Evolutionary conservation across 2,329 filamentous ascomycete species (phyloP).

Genomic region (Trichoderma afroharzianum): DNA sequence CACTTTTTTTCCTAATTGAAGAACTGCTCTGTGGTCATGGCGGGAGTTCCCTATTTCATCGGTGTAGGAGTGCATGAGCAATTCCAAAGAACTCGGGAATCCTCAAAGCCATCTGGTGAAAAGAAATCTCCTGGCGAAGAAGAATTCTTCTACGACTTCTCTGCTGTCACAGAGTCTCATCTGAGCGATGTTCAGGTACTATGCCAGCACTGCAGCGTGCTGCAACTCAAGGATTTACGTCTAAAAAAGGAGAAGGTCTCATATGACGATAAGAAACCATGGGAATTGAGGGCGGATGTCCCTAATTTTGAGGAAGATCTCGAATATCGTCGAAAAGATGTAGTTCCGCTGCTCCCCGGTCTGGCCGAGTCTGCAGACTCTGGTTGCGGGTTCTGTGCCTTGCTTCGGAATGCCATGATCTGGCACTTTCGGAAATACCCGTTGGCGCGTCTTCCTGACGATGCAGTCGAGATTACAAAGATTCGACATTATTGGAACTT

Average conservation of each 20-base stretch:
- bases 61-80: neutral
- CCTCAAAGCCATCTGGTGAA: neutral
- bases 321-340: neutral
- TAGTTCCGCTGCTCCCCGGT: neutral
- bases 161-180: neutral
- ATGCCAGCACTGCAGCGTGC: neutral
- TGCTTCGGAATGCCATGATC: conserved; percentile 2
- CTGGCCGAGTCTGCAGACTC: neutral
- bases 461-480: neutral
- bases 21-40: neutral
- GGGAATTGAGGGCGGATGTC: neutral
- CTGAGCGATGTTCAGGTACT: neutral
- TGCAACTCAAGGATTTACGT: neutral
- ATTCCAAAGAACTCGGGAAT: neutral
- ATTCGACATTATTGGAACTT: neutral
- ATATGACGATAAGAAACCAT: neutral
- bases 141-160: neutral
- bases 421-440: neutral
- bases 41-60: neutral
- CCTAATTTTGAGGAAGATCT: neutral
- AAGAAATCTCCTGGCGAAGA: neutral
- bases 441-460: neutral
- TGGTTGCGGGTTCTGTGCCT: neutral
- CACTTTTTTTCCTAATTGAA: neutral
- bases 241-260: neutral